These are phyloP conservation scores for Phalaenopsis equestris DNA, from an alignment of 106 monocot genomes.

Conservation along the genomic window DNA sequence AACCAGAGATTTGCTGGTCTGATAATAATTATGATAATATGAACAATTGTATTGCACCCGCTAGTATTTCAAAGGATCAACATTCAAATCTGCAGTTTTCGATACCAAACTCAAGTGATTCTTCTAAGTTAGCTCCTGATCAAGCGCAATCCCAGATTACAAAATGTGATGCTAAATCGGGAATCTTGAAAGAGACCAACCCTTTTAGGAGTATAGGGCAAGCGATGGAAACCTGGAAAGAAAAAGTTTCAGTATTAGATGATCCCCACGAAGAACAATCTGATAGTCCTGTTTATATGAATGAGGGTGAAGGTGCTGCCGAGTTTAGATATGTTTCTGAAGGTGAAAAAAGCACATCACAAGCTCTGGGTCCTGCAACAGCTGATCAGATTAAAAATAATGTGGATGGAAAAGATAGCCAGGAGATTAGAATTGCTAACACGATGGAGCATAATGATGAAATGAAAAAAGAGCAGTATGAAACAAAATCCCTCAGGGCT, in stretches of 20 bases:
- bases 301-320: conserved; percentile 38
- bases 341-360: conserved; percentile 56
- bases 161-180: conserved; percentile 14
- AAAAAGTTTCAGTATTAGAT: conserved; percentile 61
- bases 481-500: conserved; percentile 20
- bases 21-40: conserved; percentile 27
- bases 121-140: conserved; percentile 30
- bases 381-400: conserved; percentile 49
- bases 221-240: conserved; percentile 82
- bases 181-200: conserved; percentile 40
- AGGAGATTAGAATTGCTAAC: conserved; percentile 23
- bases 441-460: conserved; percentile 26
- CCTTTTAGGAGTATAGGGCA: conserved; percentile 80
- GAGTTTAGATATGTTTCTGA: conserved; percentile 69
- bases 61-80: conserved; percentile 23
- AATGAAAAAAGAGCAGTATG: conserved; percentile 30
- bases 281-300: conserved; percentile 20
- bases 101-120: conserved; percentile 35
- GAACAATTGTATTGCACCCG: conserved; percentile 32
- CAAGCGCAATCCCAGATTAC: conserved; percentile 21
- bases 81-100: conserved; percentile 27
- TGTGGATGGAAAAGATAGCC: conserved; percentile 12
- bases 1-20: conserved; percentile 31
- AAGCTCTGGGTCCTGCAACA: conserved; percentile 76
- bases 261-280: conserved; percentile 42